Evolutionary conservation across 208 protist genomes (phyloP).

Genomic region (Strigomonas culicis): DNA sequence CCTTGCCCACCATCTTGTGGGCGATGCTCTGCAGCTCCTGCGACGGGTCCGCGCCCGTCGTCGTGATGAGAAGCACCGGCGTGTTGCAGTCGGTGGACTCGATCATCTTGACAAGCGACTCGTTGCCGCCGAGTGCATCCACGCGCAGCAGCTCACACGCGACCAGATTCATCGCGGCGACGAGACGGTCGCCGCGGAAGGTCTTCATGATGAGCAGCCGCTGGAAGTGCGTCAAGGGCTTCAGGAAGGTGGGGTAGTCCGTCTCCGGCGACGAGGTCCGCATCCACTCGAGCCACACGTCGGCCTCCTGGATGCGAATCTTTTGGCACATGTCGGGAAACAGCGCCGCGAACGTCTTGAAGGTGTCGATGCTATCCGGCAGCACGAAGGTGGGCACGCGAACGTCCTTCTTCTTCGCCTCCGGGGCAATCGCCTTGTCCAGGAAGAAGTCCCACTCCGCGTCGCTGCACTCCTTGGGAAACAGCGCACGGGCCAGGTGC

Average conservation of each 20-base stretch:
- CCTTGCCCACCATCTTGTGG: constrained; percentile 63
- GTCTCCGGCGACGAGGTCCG: constrained; percentile 78
- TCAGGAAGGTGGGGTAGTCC: constrained; percentile 83
- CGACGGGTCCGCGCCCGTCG: constrained; percentile 95
- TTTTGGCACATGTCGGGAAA: constrained; percentile 74
- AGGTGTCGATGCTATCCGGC: constrained; percentile 76
- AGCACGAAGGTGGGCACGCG: constrained; percentile 87
- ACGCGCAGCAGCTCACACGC: constrained; percentile 79
- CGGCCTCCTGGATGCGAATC: constrained; percentile 79
- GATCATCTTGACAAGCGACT: constrained; percentile 47
- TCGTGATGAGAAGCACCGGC: constrained; percentile 95
- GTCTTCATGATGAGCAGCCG: constrained; percentile 94
- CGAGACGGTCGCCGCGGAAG: constrained; percentile 95
- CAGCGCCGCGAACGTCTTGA: constrained; percentile 64
- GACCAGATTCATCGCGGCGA: constrained; percentile 87
- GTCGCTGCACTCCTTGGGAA: constrained; percentile 46
- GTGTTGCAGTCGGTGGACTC: constrained; percentile 39
- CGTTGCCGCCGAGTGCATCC: constrained; percentile 67
- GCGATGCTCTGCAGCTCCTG: constrained; percentile 91
- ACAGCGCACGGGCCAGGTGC: constrained; percentile 89
- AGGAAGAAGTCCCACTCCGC: constrained; percentile 95
- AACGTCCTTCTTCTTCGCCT: constrained; percentile 61
- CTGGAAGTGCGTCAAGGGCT: constrained; percentile 93
- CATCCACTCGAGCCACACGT: constrained; percentile 93
- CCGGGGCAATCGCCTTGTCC: constrained; percentile 43